Conservation (phyloP, 169 alveolate species). For the Cryptosporidium parvum region DNA sequence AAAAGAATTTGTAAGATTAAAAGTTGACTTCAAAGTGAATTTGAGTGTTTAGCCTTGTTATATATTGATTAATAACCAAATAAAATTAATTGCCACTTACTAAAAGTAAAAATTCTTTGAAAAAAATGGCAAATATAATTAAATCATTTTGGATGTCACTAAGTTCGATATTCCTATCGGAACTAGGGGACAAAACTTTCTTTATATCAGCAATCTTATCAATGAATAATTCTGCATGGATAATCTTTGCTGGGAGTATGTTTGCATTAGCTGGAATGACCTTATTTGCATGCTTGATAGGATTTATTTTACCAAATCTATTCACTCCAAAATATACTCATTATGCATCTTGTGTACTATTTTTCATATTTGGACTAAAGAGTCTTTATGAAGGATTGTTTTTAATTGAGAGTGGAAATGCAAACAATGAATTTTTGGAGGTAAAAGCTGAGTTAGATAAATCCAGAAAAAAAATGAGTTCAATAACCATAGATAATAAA, state of each 20-base stretch:
- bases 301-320: conserved; percentile 75
- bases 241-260: conserved; percentile 80
- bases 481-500: conserved; percentile 4
- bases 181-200: conserved; percentile 86
- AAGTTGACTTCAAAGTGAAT: not conserved
- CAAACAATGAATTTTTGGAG: conserved; percentile 55
- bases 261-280: conserved; percentile 83
- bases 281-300: conserved; percentile 78
- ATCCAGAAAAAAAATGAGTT: conserved; percentile 6
- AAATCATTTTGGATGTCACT: conserved; percentile 70
- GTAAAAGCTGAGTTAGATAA: conserved; percentile 60
- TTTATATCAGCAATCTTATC: conserved; percentile 83
- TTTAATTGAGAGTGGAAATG: conserved; percentile 41
- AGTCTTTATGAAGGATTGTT: conserved; percentile 77
- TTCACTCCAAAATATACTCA: conserved; percentile 74
- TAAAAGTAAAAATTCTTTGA: too few relatives aligned
- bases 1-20: too few relatives aligned
- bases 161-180: conserved; percentile 80
- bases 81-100: not conserved
- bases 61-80: not conserved
- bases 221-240: conserved; percentile 78
- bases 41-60: not conserved
- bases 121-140: conserved; percentile 20
- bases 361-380: conserved; percentile 76
- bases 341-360: conserved; percentile 74